Conservation (phyloP, 73 alveolate species). For the Paramecium tetraurelia region DNA sequence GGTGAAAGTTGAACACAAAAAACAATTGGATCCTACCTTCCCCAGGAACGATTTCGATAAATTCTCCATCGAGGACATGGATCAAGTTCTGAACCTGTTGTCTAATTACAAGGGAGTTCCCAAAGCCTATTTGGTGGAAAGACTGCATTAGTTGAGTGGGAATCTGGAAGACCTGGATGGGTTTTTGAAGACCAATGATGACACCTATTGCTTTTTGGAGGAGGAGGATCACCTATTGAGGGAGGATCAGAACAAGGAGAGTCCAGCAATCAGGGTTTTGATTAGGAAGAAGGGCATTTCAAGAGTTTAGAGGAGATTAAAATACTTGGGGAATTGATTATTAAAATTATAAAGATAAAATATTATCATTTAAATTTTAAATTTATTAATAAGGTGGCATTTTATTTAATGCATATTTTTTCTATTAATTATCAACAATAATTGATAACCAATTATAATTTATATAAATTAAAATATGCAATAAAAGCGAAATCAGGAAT, state of each 20-base stretch:
- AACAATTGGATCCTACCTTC: neutral
- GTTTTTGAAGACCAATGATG: slow-evolving; percentile 18
- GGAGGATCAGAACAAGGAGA: neutral
- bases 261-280: neutral
- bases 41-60: slow-evolving; percentile 38
- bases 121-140: slow-evolving; percentile 21
- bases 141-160: slow-evolving; percentile 24
- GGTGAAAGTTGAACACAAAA: slow-evolving; percentile 1
- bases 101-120: slow-evolving; percentile 18
- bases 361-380: neutral
- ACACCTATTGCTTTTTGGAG: slow-evolving; percentile 37
- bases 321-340: neutral
- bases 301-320: slow-evolving; percentile 34
- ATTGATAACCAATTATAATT: neutral
- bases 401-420: neutral
- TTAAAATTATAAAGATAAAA: neutral
- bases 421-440: neutral
- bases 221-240: slow-evolving; percentile 27
- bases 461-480: neutral
- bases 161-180: slow-evolving; percentile 21
- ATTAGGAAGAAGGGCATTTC: neutral
- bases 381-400: neutral
- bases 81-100: neutral
- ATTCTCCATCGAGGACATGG: slow-evolving; percentile 11
- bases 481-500: neutral